Conservation (phyloP, 495 filamentous ascomycete species). For the Stereocaulon alpinum region DNA sequence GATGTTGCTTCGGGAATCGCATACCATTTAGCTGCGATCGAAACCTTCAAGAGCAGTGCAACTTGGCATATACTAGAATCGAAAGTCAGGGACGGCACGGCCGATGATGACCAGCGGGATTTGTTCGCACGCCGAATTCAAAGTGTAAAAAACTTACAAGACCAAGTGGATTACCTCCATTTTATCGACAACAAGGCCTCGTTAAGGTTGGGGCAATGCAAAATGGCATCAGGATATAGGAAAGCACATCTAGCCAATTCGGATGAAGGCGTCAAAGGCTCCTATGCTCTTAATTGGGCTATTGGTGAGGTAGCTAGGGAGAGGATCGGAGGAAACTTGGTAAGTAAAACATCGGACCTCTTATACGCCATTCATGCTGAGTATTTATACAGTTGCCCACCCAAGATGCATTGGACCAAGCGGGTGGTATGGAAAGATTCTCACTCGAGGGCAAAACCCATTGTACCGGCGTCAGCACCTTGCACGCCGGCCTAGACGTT, state of each 20-base stretch:
- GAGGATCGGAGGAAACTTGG: neutral
- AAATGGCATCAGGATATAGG: neutral
- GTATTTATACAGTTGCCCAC: neutral
- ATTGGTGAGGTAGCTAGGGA: neutral
- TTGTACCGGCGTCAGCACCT: neutral
- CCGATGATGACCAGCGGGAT: too few species aligned
- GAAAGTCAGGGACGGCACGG: too few species aligned
- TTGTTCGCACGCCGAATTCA: too few species aligned
- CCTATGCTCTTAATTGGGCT: neutral
- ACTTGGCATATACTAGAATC: too few species aligned
- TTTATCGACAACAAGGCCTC: too few species aligned
- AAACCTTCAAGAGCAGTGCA: neutral
- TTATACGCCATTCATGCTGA: neutral
- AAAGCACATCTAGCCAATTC: neutral
- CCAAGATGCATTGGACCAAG: neutral
- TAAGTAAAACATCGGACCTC: neutral
- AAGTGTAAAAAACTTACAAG: too few species aligned
- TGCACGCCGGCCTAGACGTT: neutral
- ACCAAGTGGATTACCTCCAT: too few species aligned
- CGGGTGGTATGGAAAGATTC: neutral
- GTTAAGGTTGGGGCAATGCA: neutral
- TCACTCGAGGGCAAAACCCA: neutral
- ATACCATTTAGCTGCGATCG: too few species aligned
- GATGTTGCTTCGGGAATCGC: neutral
- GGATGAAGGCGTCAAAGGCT: neutral